Base-by-base conservation (phyloP, 352 stramenopile species). In the Globisporangium nunn region DNA sequence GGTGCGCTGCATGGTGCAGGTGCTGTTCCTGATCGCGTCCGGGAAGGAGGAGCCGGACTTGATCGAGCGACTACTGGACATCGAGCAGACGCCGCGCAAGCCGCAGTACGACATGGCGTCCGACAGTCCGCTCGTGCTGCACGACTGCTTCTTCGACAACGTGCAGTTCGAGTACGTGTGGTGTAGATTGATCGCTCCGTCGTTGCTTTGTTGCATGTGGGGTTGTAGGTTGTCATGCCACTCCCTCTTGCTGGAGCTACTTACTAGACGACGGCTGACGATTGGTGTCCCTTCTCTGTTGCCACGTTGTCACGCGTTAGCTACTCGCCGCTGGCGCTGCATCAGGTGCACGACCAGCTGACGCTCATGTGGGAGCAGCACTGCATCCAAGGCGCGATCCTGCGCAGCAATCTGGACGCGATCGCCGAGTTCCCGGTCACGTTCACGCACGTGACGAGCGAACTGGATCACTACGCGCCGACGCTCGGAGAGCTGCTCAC, bases 1-100 rank as follows among this genome's bases (percentile, higher is more conserved):
- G 74, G 97, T 99, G 62, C 91, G 97, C 40, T 99, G 95, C 72
- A 98, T 99, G 74, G 95, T 98, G 37, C 76, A 95, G 4, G 80
- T 99, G 30, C 67, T 99, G 12, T 99, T 99, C 65, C 70, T 98
- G 35, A 82, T 99, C 46, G 97, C 96, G 10, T 77, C 86, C 14
- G 80, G 88, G 35, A 78, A 87, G 29, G 97, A 99, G 68, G 58
- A 84, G n/a, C 89, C 96, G 0, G 64, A 70, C 6, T 74, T 98
- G 18, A 78, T 99, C 18, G 61, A 81, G 29, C 64, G 84, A 39
- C 74, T 99, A 30, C 73, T 99, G 17, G 88, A 99, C 71, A 87
- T 99, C n/a, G 66, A 77, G 46, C 60, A 72, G 53, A 91, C 72
- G n/a, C 85, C 85, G 6, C 80, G 85, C 50, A 87, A 92, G 61